phyloP scores from a whole-genome alignment of 129 eudicot genomes.

The Silybum marianum region DNA sequence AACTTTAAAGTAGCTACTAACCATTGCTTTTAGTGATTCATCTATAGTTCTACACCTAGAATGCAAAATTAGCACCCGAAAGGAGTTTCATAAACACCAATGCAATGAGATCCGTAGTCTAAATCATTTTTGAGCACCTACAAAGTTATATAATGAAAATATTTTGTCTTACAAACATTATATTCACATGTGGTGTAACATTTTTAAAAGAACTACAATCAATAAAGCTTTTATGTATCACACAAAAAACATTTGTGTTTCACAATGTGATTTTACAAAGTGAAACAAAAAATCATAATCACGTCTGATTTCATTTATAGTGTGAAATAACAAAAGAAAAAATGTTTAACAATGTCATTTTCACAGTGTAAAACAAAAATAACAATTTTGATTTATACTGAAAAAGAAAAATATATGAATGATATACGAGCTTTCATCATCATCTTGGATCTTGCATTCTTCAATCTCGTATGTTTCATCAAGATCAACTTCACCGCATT shows the following conservation, averaged over 20 bases:
- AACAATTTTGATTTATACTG: neutral
- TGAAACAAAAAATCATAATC: no score
- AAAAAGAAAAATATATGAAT: neutral
- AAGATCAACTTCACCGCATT: neutral
- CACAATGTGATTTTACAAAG: neutral
- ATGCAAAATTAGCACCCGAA: no score
- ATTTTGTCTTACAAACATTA: neutral
- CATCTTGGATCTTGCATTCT: neutral
- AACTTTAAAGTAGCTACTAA: no score
- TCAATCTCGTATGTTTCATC: neutral
- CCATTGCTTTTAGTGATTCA: neutral
- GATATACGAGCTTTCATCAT: neutral
- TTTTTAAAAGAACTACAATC: neutral
- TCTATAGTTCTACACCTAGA: no score
- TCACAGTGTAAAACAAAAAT: neutral
- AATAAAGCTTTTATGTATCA: no score
- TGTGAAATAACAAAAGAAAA: neutral
- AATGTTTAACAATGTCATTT: neutral
- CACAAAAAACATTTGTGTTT: neutral
- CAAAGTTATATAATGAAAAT: no score
- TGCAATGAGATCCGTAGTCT: neutral
- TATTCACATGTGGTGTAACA: neutral
- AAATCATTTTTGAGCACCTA: neutral
- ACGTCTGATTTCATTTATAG: no score
- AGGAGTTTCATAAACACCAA: neutral